Conservation (phyloP, 768 basidiomycete species). For the Mycena galericulata region DNA sequence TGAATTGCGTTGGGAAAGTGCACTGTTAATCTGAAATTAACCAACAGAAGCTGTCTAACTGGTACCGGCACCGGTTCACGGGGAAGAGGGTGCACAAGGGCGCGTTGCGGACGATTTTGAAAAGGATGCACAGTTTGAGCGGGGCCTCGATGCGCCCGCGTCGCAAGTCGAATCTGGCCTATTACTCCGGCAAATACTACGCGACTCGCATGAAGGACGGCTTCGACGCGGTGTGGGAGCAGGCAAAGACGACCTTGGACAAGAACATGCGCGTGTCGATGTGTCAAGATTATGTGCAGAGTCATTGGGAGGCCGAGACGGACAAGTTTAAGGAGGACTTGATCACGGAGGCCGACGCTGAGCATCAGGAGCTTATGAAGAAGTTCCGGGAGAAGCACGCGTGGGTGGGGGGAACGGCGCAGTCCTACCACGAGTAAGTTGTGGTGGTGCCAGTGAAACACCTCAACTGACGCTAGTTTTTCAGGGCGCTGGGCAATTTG, state of each 20-base stretch:
- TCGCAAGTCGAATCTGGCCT: neutral
- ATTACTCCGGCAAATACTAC: constrained; percentile 20
- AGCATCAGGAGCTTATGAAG: neutral
- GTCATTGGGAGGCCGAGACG: neutral
- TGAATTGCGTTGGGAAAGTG: too few relatives aligned
- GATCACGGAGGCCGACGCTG: neutral
- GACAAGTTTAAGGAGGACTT: neutral
- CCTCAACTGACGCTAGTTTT: too few relatives aligned
- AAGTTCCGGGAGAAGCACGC: neutral
- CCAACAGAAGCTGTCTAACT: constrained; percentile 22
- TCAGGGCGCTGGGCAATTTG: neutral
- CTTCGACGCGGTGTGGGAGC: constrained; percentile 25
- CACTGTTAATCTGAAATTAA: neutral
- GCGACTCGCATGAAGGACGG: constrained; percentile 2
- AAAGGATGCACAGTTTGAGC: constrained; percentile 2
- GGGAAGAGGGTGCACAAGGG: constrained; percentile 6
- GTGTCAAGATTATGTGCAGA: constrained; percentile 9
- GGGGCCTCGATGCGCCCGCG: neutral
- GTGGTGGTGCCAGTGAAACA: neutral
- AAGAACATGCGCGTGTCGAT: neutral
- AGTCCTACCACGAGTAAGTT: constrained; percentile 25
- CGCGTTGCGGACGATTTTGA: constrained; percentile 5
- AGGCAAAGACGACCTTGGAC: neutral
- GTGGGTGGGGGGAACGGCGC: neutral
- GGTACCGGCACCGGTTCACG: constrained; percentile 14